Base-by-base conservation (phyloP, 768 basidiomycete genomes). In the Cystobasidium onofrii region DNA sequence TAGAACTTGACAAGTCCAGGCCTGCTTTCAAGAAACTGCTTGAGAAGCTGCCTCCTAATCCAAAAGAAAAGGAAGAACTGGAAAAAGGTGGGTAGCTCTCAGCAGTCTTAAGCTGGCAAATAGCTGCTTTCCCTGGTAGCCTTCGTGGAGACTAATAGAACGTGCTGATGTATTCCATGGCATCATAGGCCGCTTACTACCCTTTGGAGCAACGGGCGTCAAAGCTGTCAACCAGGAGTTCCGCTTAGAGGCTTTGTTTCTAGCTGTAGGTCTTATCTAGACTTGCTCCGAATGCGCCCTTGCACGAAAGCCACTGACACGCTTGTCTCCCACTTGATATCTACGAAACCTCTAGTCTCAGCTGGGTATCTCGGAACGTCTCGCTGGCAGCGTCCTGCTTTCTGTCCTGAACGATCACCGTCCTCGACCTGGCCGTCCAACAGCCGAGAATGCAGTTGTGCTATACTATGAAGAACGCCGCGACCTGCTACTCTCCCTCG, bases 361-460 rank as follows among this genome's bases (percentile, higher is more conserved):
- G 69, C 87, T 96, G 66, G 85, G 86, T 77, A 87, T 87, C 76
- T 94, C 92, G 15, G 92, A 95, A 82, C 86, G 88, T 77, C 87
- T 90, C 81, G 82, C 88, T 64, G 90, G 91, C 2, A 74, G 75
- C 1, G 73, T 79, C 23, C 76, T 80, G 75, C 76, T 64, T 15
- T 84, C 84, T 25, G 85, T 91, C 20, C 83, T 91, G 57, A 81
- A 85, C 25, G 84, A 89, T 50, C 87, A 88, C 82, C 77, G 84
- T 0, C 88, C 90, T 0, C 90, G 90, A 75, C 82, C 88, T 18
- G 83, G 81, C 1, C 82, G 86, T 3, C 84, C 83, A 70, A 86
- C 83, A 64, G 83, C 91, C 36, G 91, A 92, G 79, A 81, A 84
- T 0, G 84, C 89, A 23, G 80, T 92, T 17, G 83, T 87, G 41